phyloP scores from a whole-genome alignment of 2,329 filamentous ascomycete species.

The Pseudocercospora eumusae region DNA sequence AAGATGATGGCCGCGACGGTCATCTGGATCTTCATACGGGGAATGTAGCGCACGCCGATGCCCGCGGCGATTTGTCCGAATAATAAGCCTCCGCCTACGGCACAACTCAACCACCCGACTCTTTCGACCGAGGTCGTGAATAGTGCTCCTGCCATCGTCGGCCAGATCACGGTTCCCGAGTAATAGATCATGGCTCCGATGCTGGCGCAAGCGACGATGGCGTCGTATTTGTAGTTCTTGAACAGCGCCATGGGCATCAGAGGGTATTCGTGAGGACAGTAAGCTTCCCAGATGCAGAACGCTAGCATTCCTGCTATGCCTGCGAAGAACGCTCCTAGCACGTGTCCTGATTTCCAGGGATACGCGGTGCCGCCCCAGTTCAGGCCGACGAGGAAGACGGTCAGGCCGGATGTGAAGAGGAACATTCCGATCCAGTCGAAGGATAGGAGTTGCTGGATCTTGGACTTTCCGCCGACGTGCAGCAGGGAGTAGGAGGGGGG shows the following conservation, averaged over 20 bases:
- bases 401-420: constrained; percentile 25
- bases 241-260: constrained; percentile 37
- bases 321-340: constrained; percentile 24
- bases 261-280: constrained; percentile 36
- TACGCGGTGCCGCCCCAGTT: constrained; percentile 27
- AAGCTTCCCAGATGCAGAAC: constrained; percentile 25
- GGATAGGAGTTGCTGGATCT: constrained; percentile 16
- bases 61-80: constrained; percentile 24
- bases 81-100: constrained; percentile 19
- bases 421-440: constrained; percentile 27
- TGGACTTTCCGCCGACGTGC: constrained; percentile 23
- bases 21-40: constrained; percentile 25
- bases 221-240: constrained; percentile 37
- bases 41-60: constrained; percentile 19
- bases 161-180: constrained; percentile 22
- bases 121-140: constrained; percentile 18
- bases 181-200: constrained; percentile 42
- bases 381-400: constrained; percentile 27
- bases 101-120: constrained; percentile 22
- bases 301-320: constrained; percentile 19
- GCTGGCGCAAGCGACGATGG: constrained; percentile 39
- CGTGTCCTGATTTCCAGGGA: constrained; percentile 22
- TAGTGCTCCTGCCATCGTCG: constrained; percentile 18
- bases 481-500: constrained; percentile 24
- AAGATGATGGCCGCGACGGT: constrained; percentile 16